Evolutionary conservation across 108 stramenopile genomes (phyloP).

Genomic region (Phaeodactylum tricornutum): DNA sequence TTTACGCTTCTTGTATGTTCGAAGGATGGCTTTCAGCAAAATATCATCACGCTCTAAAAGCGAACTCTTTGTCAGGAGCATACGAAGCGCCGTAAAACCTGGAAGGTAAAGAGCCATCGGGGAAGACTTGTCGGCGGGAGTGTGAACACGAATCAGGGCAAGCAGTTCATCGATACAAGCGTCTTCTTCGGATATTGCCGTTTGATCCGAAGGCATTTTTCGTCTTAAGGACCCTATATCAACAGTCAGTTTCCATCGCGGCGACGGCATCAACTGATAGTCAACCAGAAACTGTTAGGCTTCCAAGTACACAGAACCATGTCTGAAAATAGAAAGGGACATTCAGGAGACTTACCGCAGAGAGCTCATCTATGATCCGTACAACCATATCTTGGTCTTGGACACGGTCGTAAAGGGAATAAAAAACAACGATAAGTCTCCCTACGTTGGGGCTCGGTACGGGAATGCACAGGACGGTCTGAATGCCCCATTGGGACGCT

Average conservation of each 20-base stretch:
- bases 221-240: conserved; percentile 39
- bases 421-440: conserved; percentile 65
- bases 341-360: conserved; percentile 41
- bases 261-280: conserved; percentile 54
- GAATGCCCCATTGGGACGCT: conserved; percentile 74
- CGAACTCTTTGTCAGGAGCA: conserved; percentile 36
- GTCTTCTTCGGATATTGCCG: background rate
- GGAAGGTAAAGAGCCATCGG: conserved; percentile 36
- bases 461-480: conserved; percentile 76
- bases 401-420: conserved; percentile 58
- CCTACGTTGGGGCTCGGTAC: conserved; percentile 75
- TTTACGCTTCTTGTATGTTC: conserved; percentile 43
- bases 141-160: conserved; percentile 12
- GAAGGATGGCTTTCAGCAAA: conserved; percentile 29
- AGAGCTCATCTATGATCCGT: conserved; percentile 57
- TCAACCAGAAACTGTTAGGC: too few relatives aligned
- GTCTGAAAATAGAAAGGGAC: too few relatives aligned
- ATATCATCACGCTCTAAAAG: conserved; percentile 42
- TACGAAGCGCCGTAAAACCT: conserved; percentile 50
- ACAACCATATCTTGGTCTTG: conserved; percentile 72
- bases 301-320: too few relatives aligned
- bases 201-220: too few relatives aligned
- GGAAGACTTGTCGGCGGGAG: conserved; percentile 41
- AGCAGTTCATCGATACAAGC: background rate
- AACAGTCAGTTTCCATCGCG: conserved; percentile 84